Conservation (phyloP, 139 green algal species). For the Tetratostichococcus sp. region DNA sequence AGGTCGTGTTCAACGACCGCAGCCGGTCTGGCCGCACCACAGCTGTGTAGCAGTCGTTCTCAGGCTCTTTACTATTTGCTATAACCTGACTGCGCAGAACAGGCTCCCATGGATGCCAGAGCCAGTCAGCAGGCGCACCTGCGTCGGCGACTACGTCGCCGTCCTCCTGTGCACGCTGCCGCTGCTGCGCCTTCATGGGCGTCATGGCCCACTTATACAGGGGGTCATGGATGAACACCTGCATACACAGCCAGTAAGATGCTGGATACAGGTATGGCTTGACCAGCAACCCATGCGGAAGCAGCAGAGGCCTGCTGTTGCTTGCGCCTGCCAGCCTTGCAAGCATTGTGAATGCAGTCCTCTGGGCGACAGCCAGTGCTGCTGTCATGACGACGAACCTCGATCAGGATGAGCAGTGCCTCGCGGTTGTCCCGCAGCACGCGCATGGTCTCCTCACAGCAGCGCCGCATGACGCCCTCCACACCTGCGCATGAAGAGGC, state of each 20-base stretch:
- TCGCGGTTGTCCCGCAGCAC: constrained; percentile 64
- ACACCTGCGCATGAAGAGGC: constrained; percentile 47
- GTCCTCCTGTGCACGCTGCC: constrained; percentile 31
- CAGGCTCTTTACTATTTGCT: too few species aligned
- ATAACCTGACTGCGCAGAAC: too few species aligned
- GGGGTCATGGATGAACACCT: constrained; percentile 92
- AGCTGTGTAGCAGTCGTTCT: too few species aligned
- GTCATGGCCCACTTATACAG: constrained; percentile 81
- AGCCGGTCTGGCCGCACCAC: too few species aligned
- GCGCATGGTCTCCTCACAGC: constrained; percentile 79
- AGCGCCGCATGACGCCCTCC: constrained; percentile 86
- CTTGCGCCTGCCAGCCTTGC: neutral
- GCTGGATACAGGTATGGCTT: too few species aligned
- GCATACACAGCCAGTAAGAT: constrained; percentile 5
- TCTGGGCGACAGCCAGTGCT: too few species aligned
- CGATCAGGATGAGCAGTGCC: constrained; percentile 60
- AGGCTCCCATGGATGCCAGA: too few species aligned
- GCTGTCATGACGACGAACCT: constrained; percentile 24
- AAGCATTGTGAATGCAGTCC: too few species aligned
- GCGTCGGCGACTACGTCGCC: neutral
- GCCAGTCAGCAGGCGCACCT: too few species aligned
- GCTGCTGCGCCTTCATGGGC: constrained; percentile 39
- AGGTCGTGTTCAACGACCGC: too few species aligned
- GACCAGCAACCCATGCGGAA: too few species aligned
- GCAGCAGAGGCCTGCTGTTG: neutral